A percentile compares a stretch with the other conserved stretches of the same genome.
These are phyloP conservation scores for Rhizophagus sp. DNA, from an alignment of 192 early-diverging fungal genomes.

Conservation along the genomic window DNA sequence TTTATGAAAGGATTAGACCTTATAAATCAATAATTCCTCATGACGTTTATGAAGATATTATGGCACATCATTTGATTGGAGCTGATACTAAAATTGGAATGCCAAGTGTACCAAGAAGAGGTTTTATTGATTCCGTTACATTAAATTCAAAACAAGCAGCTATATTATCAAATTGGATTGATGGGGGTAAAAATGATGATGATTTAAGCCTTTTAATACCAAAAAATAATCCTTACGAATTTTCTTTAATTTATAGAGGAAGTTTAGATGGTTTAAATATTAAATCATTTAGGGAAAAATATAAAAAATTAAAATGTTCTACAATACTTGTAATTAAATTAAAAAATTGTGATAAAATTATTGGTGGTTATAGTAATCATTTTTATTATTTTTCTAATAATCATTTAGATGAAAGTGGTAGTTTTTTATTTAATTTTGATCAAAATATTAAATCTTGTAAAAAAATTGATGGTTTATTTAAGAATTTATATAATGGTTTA, in stretches of 20 bases:
- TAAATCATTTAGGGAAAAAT: not conserved
- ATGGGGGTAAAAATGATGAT: too few species aligned
- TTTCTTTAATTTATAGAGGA: not conserved
- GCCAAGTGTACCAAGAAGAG: not conserved
- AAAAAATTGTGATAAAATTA: not conserved
- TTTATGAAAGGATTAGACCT: slow-evolving; percentile 3
- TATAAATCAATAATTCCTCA: not conserved
- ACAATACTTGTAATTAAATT: slow-evolving; percentile 4
- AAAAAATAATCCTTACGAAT: not conserved
- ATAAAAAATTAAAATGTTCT: not conserved
- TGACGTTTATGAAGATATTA: not conserved
- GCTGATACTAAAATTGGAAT: not conserved
- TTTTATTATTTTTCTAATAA: not conserved
- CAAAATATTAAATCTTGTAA: not conserved
- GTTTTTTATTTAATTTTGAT: slow-evolving; percentile 7
- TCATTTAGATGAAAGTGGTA: not conserved
- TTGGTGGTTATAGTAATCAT: slow-evolving; percentile 12
- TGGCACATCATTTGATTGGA: not conserved
- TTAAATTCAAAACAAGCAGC: not conserved
- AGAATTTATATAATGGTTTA: not conserved
- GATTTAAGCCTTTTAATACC: not conserved
- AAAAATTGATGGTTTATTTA: not conserved
- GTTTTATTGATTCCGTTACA: not conserved
- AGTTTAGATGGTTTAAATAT: not conserved
- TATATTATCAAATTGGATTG: not conserved